Evolutionary conservation across 805 yeast genomes (phyloP).

Genomic region (Clavispora fructus): DNA sequence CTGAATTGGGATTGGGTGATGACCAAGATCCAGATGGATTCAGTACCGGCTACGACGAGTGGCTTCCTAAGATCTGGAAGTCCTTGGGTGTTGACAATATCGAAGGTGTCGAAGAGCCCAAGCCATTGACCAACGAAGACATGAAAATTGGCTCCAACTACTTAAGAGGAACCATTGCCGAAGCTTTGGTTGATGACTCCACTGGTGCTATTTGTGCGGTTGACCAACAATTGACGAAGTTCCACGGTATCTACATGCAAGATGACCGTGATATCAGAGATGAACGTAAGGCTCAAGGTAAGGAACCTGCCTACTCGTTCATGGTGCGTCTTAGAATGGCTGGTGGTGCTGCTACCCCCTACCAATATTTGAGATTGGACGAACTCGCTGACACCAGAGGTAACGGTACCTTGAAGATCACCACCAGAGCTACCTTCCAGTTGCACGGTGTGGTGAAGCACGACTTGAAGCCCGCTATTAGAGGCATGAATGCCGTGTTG

Average conservation of each 20-base stretch:
- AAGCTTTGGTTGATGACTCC: constrained; percentile 71
- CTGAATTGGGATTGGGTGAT: constrained; percentile 84
- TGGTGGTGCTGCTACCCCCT: constrained; percentile 84
- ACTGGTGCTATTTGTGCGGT: constrained; percentile 89
- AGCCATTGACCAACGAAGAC: constrained; percentile 89
- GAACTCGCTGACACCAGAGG: constrained; percentile 77
- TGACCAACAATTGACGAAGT: constrained; percentile 92
- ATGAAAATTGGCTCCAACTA: constrained; percentile 83
- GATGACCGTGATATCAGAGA: constrained; percentile 97
- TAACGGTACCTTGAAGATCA: constrained; percentile 88
- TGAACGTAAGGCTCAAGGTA: constrained; percentile 83
- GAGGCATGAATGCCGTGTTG: constrained; percentile 85
- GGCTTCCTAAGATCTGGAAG: constrained; percentile 85
- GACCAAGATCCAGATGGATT: constrained; percentile 97
- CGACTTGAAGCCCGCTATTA: constrained; percentile 81
- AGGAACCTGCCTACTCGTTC: constrained; percentile 94
- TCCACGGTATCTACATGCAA: constrained; percentile 98
- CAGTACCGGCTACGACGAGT: constrained; percentile 81
- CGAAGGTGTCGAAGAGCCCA: constrained; percentile 84
- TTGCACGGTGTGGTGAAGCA: constrained; percentile 91
- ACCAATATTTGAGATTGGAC: constrained; percentile 85
- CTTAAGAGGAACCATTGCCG: constrained; percentile 89
- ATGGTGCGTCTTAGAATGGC: constrained; percentile 96
- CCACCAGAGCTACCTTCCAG: constrained; percentile 97
- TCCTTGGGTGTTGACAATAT: constrained; percentile 81